Evolutionary conservation across 202 grass and related monocot species (phyloP), one percentile per base, ranked within the genome.

Genomic region (Musa balbisiana): DNA sequence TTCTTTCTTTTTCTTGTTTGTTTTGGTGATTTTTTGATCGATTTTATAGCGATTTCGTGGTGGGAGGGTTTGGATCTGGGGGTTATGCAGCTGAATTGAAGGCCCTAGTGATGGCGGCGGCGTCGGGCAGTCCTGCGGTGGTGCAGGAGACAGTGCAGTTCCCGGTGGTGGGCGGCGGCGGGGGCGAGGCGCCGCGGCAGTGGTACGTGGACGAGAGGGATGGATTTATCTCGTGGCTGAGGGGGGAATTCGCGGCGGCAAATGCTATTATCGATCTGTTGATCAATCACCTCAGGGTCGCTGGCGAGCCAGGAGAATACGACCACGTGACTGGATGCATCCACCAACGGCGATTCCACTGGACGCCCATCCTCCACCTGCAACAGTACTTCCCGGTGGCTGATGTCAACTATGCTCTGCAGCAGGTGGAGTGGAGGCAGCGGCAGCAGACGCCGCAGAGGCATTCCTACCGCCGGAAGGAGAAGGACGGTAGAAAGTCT

Each of bases 361-460:
- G 94, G 94, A 67, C 79, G 22, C 91, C 79, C 67, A 73, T 98
- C 60, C 86, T 98, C 79, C 91, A 98, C 87, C 79, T 98, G 83
- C 94, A 98, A 78, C 94, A 94, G 81, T 93, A 89, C 83, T 94
- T 89, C 79, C 88, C 94, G 23, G 91, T 98, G 24, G 26, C 69
- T 56, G 91, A 98, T 62, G 74, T 98, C 23, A 77, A 73, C 20
- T 79, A 74, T 64, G 91, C 94, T 49, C 83, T 98, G 25, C 94
- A 94, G 79, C 94, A 98, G 70, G 72, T 79, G 3, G 76, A 75
- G 0, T 93, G 90, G 94, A 82, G 82, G 50, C 80, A 86, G 23
- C 75, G 49, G 19, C 54, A 73, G 72, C 80, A 81, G 24, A 12
- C 64, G 0, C 78, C 72, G 80, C 78, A 78, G 55, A 68, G 65